phyloP scores from a whole-genome alignment of 257 asterid species.

The Solanum tarapatanum region DNA sequence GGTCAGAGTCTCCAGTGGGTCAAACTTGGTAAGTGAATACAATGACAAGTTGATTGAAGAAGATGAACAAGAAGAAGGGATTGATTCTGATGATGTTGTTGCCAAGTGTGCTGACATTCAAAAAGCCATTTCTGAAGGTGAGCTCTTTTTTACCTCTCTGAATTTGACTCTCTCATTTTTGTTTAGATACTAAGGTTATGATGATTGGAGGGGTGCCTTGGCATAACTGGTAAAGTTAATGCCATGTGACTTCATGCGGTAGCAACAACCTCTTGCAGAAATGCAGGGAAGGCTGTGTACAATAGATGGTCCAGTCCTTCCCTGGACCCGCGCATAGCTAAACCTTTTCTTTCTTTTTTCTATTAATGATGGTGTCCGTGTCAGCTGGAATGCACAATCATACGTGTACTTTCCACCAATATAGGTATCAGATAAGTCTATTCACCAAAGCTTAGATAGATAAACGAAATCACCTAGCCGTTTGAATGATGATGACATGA shows the following conservation, averaged over 20 bases:
- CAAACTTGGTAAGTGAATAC: neutral
- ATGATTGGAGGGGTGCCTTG: no score
- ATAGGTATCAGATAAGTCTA: neutral
- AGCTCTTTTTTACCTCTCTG: neutral
- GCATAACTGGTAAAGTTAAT: no score
- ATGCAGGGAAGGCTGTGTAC: no score
- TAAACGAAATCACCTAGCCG: neutral
- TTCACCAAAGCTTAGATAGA: neutral
- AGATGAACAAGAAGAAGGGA: slow-evolving; percentile 18
- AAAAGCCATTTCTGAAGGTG: slow-evolving; percentile 22
- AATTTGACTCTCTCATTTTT: neutral
- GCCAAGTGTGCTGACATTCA: slow-evolving; percentile 26
- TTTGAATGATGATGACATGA: neutral
- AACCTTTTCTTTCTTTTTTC: no score
- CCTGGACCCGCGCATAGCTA: no score
- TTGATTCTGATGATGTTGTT: slow-evolving; percentile 4
- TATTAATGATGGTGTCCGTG: neutral
- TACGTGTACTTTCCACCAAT: neutral
- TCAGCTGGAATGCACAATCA: neutral
- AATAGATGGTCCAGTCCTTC: no score
- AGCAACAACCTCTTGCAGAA: no score
- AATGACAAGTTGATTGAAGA: slow-evolving; percentile 17
- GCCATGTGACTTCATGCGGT: no score
- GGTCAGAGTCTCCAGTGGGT: neutral
- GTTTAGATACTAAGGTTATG: neutral